Conservation (phyloP, 345 rosid species). For the Iberis pinnata region DNA sequence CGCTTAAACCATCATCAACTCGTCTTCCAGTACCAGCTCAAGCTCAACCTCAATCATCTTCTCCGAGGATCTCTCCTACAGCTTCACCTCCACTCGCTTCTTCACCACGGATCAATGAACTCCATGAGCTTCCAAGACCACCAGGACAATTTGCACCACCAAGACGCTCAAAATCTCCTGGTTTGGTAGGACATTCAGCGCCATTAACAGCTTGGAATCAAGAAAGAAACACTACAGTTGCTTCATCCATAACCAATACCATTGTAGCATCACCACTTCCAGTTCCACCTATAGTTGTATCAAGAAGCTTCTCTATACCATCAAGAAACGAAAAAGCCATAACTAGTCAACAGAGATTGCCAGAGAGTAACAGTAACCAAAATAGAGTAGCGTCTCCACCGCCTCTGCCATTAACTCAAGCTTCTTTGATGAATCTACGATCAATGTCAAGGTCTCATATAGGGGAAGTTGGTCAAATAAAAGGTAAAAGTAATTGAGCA, state of each 20-base stretch:
- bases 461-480: conserved; percentile 37
- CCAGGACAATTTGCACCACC: conserved; percentile 38
- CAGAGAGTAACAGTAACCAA: conserved; percentile 33
- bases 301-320: conserved; percentile 86
- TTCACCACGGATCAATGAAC: conserved; percentile 85
- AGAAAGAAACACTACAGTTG: conserved; percentile 40
- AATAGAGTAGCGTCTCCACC: conserved; percentile 54
- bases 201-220: conserved; percentile 57
- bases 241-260: too few species aligned
- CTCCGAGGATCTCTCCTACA: conserved; percentile 67
- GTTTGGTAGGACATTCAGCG: conserved; percentile 64
- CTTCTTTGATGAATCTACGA: conserved; percentile 41
- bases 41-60: conserved; percentile 37
- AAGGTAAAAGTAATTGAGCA: conserved; percentile 40
- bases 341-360: conserved; percentile 36
- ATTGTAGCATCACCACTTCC: conserved; percentile 81
- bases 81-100: conserved; percentile 80
- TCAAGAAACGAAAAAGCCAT: conserved; percentile 61
- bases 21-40: conserved; percentile 26
- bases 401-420: conserved; percentile 77
- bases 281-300: conserved; percentile 52
- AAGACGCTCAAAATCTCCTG: conserved; percentile 49
- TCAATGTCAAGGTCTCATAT: conserved; percentile 31
- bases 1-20: conserved; percentile 50
- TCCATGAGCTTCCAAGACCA: conserved; percentile 95